A percentile compares a stretch with the other conserved stretches of the same genome.
These are phyloP conservation scores for Rubroboletus satanas DNA, from an alignment of 768 basidiomycete species.

Conservation along the genomic window DNA sequence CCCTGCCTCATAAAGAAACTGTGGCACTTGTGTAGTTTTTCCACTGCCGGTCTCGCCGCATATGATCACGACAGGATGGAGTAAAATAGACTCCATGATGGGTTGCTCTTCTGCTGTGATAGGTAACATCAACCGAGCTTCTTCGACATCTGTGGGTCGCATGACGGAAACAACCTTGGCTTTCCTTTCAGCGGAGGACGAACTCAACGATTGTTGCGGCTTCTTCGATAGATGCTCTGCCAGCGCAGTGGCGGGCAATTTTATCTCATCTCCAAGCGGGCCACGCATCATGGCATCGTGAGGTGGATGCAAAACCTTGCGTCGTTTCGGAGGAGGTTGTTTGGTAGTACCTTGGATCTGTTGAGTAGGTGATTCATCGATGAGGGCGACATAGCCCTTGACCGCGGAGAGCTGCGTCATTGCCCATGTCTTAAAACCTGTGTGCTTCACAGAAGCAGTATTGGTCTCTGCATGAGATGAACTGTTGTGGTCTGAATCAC, in stretches of 20 bases:
- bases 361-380: constrained; percentile 13
- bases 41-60: constrained; percentile 97
- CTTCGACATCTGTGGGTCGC: constrained; percentile 69
- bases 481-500: constrained; percentile 16
- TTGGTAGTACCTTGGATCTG: background rate
- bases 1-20: constrained; percentile 96
- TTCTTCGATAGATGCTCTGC: constrained; percentile 39
- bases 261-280: constrained; percentile 71
- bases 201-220: background rate
- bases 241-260: constrained; percentile 64
- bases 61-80: constrained; percentile 71
- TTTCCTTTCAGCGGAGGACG: constrained; percentile 20
- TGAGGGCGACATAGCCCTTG: constrained; percentile 35
- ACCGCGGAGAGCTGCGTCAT: constrained; percentile 62
- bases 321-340: constrained; percentile 41
- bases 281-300: constrained; percentile 56
- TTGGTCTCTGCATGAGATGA: constrained; percentile 16
- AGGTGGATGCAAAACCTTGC: constrained; percentile 36
- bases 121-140: constrained; percentile 74
- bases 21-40: constrained; percentile 97
- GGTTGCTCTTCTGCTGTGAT: constrained; percentile 91
- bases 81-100: constrained; percentile 86
- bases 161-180: constrained; percentile 50
- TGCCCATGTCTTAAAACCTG: constrained; percentile 89
- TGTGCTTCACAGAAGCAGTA: constrained; percentile 33